Base-by-base conservation (phyloP, 2,329 filamentous ascomycete genomes). In the Fusarium lateritium region DNA sequence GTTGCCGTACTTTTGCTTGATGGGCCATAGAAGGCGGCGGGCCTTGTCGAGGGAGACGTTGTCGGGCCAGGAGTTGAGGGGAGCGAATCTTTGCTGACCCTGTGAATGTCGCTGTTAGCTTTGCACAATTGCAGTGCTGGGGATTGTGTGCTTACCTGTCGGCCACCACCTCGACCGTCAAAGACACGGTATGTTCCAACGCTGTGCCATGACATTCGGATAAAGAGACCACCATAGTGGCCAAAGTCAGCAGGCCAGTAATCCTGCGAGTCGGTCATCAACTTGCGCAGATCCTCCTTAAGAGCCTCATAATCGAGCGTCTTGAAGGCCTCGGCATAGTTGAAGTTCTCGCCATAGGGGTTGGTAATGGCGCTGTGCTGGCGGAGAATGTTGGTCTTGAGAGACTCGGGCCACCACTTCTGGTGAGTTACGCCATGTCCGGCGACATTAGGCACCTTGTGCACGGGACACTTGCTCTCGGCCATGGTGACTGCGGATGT, bases 221-320 rank as follows among this genome's bases (percentile, higher is more conserved):
- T 85, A 80, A 94, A 94, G 40, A 94, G 85, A 80, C 92, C 92
- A 71, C 92, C 92, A 73, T 94, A 94, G 84, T 94, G 91, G 62
- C 92, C 92, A 75, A 92, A 93, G 78, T 94, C 92, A 40, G 92
- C 92, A 2, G 92, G 92, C 92, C 92, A 94, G 87, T 87, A 94
- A 43, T 92, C 89, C 81, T 94, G 89, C 7, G 91, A 93, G 77
- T 93, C 89, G 57, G 91, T 94, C 91, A 94, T 92, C 74, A 94
- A 76, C 33, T 82, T 84, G 22, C 82, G 73, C 17, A 94, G 80
- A 76, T 94, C 92, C 80, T 92, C 89, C 88, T 94, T 94, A 75
- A 94, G 80, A 33, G 81, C 90, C 61, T 86, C 82, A 24, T 64
- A 69, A 28, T 69, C 65, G 36, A 69, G 56, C 3, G 50, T 56